Evolutionary conservation across 768 basidiomycete species (phyloP).

Genomic region (Austroboletus festivus): DNA sequence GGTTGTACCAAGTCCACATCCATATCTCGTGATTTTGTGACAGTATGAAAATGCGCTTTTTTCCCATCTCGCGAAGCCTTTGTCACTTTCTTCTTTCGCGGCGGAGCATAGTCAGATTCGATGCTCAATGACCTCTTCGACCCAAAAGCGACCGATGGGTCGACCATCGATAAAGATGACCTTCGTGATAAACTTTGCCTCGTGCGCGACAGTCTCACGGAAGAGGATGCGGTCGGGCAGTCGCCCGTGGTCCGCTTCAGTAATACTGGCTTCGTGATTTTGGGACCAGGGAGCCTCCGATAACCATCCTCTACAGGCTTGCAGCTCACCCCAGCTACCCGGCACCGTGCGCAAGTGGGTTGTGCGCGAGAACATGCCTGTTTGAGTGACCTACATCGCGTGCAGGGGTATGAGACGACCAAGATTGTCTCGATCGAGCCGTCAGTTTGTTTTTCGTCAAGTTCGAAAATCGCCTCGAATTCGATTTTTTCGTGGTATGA

Average conservation of each 20-base stretch:
- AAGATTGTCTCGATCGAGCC: slow-evolving; percentile 11
- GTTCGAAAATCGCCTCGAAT: slow-evolving; percentile 26
- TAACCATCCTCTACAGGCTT: slow-evolving; percentile 7
- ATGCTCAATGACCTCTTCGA: slow-evolving; percentile 21
- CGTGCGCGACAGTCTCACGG: not conserved
- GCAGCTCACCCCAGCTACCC: slow-evolving; percentile 7
- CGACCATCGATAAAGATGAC: not conserved
- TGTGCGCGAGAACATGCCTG: slow-evolving; percentile 26
- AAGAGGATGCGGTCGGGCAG: no score
- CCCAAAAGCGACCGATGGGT: not conserved
- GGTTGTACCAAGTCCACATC: not conserved
- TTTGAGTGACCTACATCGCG: slow-evolving; percentile 6
- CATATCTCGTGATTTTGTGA: not conserved
- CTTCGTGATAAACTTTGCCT: not conserved
- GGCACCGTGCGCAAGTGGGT: slow-evolving; percentile 26
- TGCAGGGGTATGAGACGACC: slow-evolving; percentile 23
- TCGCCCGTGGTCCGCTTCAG: no score
- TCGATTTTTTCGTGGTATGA: slow-evolving; percentile 23
- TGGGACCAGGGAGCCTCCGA: slow-evolving; percentile 27
- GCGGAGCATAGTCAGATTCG: not conserved
- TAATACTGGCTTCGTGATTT: not conserved
- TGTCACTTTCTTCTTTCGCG: slow-evolving; percentile 9
- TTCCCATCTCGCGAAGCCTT: slow-evolving; percentile 1
- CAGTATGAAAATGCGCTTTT: not conserved
- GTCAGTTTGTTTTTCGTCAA: slow-evolving; percentile 12